Base-by-base conservation (phyloP, 208 protist genomes). In the Trypanosoma avium region DNA sequence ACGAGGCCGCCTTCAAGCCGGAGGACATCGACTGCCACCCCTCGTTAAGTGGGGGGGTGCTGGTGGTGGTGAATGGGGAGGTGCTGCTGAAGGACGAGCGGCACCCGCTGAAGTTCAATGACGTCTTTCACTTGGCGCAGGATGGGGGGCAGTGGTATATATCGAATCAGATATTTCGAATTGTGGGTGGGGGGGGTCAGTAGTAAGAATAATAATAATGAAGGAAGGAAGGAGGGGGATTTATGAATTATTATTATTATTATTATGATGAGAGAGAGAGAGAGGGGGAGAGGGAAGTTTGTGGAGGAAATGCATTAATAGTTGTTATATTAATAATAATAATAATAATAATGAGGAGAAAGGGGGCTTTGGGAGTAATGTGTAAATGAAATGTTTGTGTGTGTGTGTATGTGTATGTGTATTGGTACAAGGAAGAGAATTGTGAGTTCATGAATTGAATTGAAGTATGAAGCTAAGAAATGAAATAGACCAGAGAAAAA, bases 161-260 rank as follows among this genome's bases (percentile, higher is more conserved):
- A 45, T 81, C 82, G 4, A 96, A 96, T 64, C 90, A 96, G 40
- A 78, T 96, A 47, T 96, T 96, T 61, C 86, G 88, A 66, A 88
- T 95, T 48, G 77, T 95, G 50, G 89, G 86, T 43, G 89, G 89
- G 33, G 88, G 85, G 36, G 88, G 81, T 24, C 83, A 84, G 47
- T 90, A 53, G 27, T 9, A 55, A 22, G 13, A 24, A 21, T 15
- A 61, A 61, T 1, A 47, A 43, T 38, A 61, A 30, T 4, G 24
- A 59, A 38, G 27, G 21, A 22, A 30, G 4, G 19, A n/a, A 46
- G 38, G 6, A 59, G 24, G 24, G 46, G 36, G 24, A 46, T 1
- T 10, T 17, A 19, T 7, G 19, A 47, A 59, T 33, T 6, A 50
- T 1, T 12, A 55, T 19, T 40, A 56, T 21, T 36, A 56, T 21